Percentiles rank a stretch among this genome's conserved stretches.
Evolutionary conservation across 2,329 filamentous ascomycete species (phyloP).

Genomic region (Grosmannia serpens): DNA sequence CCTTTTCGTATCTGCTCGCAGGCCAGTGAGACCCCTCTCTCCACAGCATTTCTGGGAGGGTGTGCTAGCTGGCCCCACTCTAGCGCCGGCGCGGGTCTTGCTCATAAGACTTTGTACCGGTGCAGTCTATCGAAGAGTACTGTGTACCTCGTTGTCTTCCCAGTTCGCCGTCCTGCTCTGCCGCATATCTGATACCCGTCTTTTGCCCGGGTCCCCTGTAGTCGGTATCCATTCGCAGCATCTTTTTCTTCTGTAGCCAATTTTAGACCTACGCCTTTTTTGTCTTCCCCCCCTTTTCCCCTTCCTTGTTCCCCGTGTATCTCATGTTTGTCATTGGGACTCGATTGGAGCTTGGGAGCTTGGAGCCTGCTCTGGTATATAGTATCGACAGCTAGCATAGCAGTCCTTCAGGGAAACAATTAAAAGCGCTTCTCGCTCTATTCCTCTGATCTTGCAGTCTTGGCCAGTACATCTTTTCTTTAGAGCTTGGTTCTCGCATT

Average conservation of each 20-base stretch:
- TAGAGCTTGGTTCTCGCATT: background rate
- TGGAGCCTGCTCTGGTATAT: background rate
- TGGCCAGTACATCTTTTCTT: too few species aligned
- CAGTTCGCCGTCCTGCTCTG: too few species aligned
- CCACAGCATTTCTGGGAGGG: background rate
- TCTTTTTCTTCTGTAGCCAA: background rate
- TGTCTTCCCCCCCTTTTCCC: background rate
- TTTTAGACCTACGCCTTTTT: background rate
- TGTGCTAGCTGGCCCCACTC: background rate
- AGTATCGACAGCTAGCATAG: background rate
- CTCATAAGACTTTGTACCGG: background rate
- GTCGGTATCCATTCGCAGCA: background rate
- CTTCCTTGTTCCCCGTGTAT: background rate
- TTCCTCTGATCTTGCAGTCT: background rate
- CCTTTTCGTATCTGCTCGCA: too few species aligned
- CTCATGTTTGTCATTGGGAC: background rate
- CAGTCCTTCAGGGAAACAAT: background rate
- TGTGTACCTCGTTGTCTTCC: too few species aligned
- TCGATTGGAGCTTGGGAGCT: too few species aligned
- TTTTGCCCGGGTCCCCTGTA: background rate
- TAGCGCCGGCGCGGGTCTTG: background rate
- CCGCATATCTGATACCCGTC: background rate
- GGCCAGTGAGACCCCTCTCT: background rate
- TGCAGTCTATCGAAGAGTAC: too few species aligned
- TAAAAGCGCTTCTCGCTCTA: background rate